Evolutionary conservation across 768 basidiomycete genomes (phyloP).

Genomic region (Lactarius vividus): DNA sequence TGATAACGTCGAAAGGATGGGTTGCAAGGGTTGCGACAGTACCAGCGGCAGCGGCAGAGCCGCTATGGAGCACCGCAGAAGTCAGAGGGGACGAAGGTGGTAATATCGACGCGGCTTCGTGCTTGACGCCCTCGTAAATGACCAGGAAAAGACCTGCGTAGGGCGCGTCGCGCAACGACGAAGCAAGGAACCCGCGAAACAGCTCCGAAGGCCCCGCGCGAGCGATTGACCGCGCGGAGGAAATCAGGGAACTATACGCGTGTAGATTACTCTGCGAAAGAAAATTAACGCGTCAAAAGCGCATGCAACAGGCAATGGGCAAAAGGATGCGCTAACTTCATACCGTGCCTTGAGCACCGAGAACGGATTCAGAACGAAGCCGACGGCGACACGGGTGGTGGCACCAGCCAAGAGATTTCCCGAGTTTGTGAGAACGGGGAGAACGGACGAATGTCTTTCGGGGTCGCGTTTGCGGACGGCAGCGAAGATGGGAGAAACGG

Average conservation of each 20-base stretch:
- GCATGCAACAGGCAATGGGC: neutral
- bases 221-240: constrained; percentile 56
- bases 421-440: constrained; percentile 66
- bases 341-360: constrained; percentile 90
- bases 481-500: constrained; percentile 69
- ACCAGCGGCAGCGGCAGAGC: constrained; percentile 77
- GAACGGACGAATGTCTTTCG: constrained; percentile 44
- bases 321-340: constrained; percentile 55
- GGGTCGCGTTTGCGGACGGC: constrained; percentile 25
- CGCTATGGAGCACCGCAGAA: constrained; percentile 53
- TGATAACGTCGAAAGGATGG: constrained; percentile 93
- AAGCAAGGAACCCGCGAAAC: constrained; percentile 82
- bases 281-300: neutral
- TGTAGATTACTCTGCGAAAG: constrained; percentile 71
- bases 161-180: constrained; percentile 90
- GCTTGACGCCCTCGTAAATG: constrained; percentile 85
- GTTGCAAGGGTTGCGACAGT: constrained; percentile 81
- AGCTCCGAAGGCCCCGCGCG: constrained; percentile 78
- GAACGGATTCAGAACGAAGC: constrained; percentile 85
- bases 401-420: constrained; percentile 90
- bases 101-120: constrained; percentile 55
- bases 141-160: constrained; percentile 90
- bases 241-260: constrained; percentile 58
- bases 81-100: constrained; percentile 43
- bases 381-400: constrained; percentile 73